These are phyloP conservation scores for Rhizopogon salebrosus DNA, from an alignment of 768 basidiomycete species.

Conservation along the genomic window DNA sequence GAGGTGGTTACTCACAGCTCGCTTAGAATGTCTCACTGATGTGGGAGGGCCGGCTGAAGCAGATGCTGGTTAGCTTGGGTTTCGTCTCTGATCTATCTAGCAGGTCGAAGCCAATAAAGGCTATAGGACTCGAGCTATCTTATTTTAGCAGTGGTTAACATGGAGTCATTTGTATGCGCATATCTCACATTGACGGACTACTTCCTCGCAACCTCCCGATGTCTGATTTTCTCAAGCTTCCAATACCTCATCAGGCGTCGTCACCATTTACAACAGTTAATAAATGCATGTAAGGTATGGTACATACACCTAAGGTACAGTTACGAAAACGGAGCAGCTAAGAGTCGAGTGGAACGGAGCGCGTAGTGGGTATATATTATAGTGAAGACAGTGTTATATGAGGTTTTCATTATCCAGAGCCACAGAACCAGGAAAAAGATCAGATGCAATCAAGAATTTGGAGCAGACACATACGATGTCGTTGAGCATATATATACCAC, in stretches of 20 bases:
- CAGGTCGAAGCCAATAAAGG: conserved; percentile 80
- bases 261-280: conserved; percentile 8
- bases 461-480: conserved; percentile 1
- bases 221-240: no score
- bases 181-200: background rate
- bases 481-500: conserved; percentile 7
- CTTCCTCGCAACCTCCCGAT: no score
- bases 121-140: conserved; percentile 87
- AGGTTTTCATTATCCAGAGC: conserved; percentile 12
- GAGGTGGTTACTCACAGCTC: conserved; percentile 1
- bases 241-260: no score
- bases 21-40: conserved; percentile 79
- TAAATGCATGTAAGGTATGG: conserved; percentile 15
- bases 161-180: no score
- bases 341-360: conserved; percentile 10
- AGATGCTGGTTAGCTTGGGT: conserved; percentile 85
- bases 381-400: conserved; percentile 11
- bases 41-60: conserved; percentile 90
- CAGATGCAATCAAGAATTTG: conserved; percentile 3
- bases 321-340: conserved; percentile 9
- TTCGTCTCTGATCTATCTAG: conserved; percentile 88
- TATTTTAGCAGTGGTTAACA: conserved; percentile 71
- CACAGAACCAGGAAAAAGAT: background rate
- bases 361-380: conserved; percentile 17
- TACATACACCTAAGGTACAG: conserved; percentile 19